phyloP scores from a whole-genome alignment of 2,329 filamentous ascomycete genomes.

The Scedosporium apiospermum region DNA sequence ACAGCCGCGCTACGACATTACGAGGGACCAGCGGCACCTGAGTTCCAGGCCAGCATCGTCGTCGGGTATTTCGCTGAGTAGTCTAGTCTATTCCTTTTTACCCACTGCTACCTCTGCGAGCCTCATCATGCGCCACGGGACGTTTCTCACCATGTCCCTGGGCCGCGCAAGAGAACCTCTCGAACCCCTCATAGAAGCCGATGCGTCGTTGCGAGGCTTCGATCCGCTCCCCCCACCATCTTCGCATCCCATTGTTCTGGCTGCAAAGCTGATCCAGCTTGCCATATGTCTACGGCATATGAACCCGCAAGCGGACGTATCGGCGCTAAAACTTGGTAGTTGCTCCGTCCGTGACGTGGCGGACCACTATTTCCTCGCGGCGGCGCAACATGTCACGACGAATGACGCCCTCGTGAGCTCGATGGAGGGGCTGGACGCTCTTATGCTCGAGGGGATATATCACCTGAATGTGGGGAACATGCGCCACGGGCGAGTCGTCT shows the following conservation, averaged over 20 bases:
- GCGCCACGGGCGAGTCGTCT: conserved; percentile 35
- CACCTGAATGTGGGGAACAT: conserved; percentile 36
- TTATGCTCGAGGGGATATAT: conserved; percentile 38
- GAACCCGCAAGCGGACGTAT: conserved; percentile 20
- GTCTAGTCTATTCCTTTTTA: conserved; percentile 9
- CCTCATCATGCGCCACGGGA: conserved; percentile 20
- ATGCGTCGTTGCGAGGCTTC: conserved; percentile 20
- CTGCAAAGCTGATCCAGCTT: conserved; percentile 36
- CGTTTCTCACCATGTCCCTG: conserved; percentile 7
- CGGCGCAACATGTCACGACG: conserved; percentile 24
- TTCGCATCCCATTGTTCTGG: conserved; percentile 38
- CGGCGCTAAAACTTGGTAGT: conserved; percentile 19
- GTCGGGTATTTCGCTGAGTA: neutral
- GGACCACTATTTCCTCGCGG: neutral
- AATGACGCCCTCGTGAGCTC: conserved; percentile 35
- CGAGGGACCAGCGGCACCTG: neutral
- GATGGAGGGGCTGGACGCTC: conserved; percentile 37
- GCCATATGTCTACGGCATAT: conserved; percentile 36
- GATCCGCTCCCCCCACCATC: conserved; percentile 24
- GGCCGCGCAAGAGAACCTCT: conserved; percentile 3
- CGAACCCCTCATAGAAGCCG: conserved; percentile 13
- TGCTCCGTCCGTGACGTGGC: conserved; percentile 7
- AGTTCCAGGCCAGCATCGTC: neutral
- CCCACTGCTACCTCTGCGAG: conserved; percentile 24
- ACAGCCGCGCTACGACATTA: neutral